Conservation (phyloP, 306 rosid species). For the Cucurbita maxima region DNA sequence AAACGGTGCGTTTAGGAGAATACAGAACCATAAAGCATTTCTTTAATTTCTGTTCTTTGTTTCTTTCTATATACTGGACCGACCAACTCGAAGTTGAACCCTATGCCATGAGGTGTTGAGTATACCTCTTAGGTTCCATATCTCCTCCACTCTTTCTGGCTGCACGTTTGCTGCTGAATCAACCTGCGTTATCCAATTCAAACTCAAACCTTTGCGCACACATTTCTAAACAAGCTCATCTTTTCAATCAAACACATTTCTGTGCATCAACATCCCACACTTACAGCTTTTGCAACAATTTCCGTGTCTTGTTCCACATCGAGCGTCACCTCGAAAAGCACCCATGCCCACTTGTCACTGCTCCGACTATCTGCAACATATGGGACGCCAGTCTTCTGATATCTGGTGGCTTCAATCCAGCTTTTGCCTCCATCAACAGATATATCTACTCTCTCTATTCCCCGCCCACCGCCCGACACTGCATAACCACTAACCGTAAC, state of each 20-base stretch:
- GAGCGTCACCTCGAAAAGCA: slow-evolving; percentile 52
- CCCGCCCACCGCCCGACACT: slow-evolving; percentile 83
- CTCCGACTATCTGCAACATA: slow-evolving; percentile 39
- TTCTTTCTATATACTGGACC: slow-evolving; percentile 38
- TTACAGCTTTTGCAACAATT: slow-evolving; percentile 84
- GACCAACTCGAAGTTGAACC: slow-evolving; percentile 57
- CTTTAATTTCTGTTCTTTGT: too few species aligned
- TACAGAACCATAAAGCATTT: too few species aligned
- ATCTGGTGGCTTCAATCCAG: slow-evolving; percentile 68
- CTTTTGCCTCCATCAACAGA: slow-evolving; percentile 80
- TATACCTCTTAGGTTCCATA: slow-evolving; percentile 89
- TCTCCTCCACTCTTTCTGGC: slow-evolving; percentile 65
- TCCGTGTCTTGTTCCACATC: slow-evolving; percentile 45
- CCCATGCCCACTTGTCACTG: slow-evolving; percentile 98
- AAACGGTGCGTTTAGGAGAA: too few species aligned
- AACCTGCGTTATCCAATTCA: slow-evolving; percentile 31
- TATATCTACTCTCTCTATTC: slow-evolving; percentile 83
- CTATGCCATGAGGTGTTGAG: slow-evolving; percentile 88
- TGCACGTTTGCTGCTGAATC: slow-evolving; percentile 87
- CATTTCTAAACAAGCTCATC: background rate
- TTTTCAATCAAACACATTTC: background rate
- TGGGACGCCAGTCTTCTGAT: slow-evolving; percentile 40
- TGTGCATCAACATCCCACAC: background rate
- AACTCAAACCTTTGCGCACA: background rate
- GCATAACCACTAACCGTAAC: slow-evolving; percentile 78